These are phyloP conservation scores for Sclerotinia spermophila DNA, from an alignment of 2,329 filamentous ascomycete species.

Conservation along the genomic window DNA sequence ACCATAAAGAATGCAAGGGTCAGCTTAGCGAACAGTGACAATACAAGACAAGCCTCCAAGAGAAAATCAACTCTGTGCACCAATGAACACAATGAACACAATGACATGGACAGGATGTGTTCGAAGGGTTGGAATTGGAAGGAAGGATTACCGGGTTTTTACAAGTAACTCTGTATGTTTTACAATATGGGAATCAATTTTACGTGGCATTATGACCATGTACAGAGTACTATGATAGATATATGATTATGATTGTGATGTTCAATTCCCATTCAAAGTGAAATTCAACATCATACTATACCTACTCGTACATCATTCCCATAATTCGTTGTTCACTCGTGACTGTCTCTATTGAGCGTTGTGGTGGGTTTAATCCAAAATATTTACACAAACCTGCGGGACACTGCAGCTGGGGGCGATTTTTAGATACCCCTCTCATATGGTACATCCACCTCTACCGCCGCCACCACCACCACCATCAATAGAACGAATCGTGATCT, in stretches of 20 bases:
- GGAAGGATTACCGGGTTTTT: conserved; percentile 5
- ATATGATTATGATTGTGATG: background rate
- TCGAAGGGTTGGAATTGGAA: background rate
- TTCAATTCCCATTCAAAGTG: background rate
- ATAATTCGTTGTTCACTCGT: background rate
- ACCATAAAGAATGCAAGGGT: background rate
- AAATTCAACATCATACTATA: background rate
- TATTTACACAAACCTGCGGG: background rate
- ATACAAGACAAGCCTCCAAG: background rate
- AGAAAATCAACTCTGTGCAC: background rate
- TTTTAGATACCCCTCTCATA: conserved; percentile 6
- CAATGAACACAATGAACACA: background rate
- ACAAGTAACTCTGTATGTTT: no score
- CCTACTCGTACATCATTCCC: background rate
- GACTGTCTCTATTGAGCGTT: background rate
- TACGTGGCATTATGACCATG: conserved; percentile 8
- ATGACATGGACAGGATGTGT: background rate
- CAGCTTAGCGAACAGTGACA: background rate
- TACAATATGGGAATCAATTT: background rate
- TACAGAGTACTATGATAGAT: background rate
- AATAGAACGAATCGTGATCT: conserved; percentile 13
- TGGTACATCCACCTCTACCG: background rate
- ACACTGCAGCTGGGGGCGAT: background rate
- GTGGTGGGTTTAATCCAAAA: background rate
- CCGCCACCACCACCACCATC: background rate